Evolutionary conservation across 257 asterid species (phyloP).

Genomic region (Apocynum venetum): DNA sequence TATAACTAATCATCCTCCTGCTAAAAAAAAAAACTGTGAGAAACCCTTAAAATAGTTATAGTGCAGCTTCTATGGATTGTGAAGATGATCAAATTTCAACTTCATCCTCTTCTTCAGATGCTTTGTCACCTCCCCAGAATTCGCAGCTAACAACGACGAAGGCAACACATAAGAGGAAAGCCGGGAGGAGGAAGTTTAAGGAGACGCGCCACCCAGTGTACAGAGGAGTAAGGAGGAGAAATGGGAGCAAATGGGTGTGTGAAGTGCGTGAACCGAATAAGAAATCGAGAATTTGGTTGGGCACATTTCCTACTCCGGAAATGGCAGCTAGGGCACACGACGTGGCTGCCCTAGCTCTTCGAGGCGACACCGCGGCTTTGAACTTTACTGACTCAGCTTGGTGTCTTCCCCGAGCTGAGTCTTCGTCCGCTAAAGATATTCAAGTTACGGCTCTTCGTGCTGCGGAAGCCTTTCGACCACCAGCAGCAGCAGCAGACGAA

Average conservation of each 20-base stretch:
- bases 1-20: neutral
- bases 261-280: constrained; percentile 43
- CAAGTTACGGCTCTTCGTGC: constrained; percentile 32
- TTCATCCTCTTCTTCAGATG: neutral
- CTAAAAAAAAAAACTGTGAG: too few relatives aligned
- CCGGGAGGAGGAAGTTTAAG: constrained; percentile 54
- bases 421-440: constrained; percentile 34
- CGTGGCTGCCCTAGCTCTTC: constrained; percentile 38
- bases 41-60: neutral
- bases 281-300: constrained; percentile 42
- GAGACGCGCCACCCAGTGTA: constrained; percentile 65
- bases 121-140: neutral
- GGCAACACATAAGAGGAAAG: constrained; percentile 33
- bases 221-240: constrained; percentile 50
- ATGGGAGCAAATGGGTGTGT: constrained; percentile 51
- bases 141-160: neutral
- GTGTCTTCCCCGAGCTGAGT: constrained; percentile 26
- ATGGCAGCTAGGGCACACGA: constrained; percentile 59
- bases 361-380: constrained; percentile 26
- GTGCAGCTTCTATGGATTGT: constrained; percentile 10
- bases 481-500: too few relatives aligned
- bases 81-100: constrained; percentile 15
- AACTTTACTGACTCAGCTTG: constrained; percentile 29
- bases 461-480: constrained; percentile 20
- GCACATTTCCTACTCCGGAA: constrained; percentile 39